Conservation (phyloP, 208 protist genomes). For the Lotmaria passim region DNA sequence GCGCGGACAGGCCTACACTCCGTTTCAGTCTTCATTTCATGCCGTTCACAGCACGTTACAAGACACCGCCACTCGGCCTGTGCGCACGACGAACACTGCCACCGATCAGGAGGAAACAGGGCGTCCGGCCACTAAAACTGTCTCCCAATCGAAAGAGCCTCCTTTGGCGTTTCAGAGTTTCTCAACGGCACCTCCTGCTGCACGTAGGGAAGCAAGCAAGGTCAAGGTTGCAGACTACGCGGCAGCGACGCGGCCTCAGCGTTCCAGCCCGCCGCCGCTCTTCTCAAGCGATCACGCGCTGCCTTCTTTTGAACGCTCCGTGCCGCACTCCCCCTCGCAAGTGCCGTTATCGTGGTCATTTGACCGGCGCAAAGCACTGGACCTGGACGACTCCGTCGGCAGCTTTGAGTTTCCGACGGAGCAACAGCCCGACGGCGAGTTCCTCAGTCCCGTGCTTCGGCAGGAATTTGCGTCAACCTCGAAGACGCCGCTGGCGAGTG, state of each 20-base stretch:
- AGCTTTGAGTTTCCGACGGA: conserved; percentile 19
- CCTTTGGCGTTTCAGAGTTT: too few species aligned
- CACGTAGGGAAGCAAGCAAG: too few species aligned
- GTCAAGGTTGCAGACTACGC: too few species aligned
- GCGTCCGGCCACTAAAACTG: neutral
- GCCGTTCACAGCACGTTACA: neutral
- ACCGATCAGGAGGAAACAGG: too few species aligned
- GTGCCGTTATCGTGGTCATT: neutral
- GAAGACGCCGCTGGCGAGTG: neutral
- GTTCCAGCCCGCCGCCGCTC: neutral
- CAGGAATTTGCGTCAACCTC: neutral
- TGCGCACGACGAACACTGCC: too few species aligned
- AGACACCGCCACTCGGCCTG: neutral
- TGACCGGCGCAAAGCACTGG: neutral
- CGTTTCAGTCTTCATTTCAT: neutral
- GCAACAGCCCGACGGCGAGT: conserved; percentile 18
- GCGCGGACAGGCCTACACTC: neutral
- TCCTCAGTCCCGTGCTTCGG: neutral
- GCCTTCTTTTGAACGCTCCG: neutral
- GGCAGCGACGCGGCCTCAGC: neutral
- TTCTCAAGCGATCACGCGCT: too few species aligned
- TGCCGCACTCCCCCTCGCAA: neutral
- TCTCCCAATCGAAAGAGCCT: neutral
- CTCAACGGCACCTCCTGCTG: too few species aligned
- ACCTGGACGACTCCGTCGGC: conserved; percentile 10